Evolutionary conservation across 192 early-diverging fungal species (phyloP).

Genomic region (Coemansia sp.): DNA sequence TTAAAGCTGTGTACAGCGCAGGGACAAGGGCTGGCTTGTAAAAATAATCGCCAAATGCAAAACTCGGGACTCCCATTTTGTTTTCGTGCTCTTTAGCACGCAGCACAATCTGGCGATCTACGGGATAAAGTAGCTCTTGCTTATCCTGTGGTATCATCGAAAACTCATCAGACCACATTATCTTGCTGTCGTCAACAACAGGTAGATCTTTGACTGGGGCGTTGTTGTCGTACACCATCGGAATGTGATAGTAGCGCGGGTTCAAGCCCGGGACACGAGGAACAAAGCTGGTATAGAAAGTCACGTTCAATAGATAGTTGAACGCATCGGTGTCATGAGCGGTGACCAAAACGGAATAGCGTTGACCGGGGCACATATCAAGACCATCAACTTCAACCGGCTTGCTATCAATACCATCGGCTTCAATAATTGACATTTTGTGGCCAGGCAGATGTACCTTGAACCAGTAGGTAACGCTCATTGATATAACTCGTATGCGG

Average conservation of each 20-base stretch:
- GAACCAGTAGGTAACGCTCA: conserved; percentile 66
- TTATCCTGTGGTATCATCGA: conserved; percentile 39
- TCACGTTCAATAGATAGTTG: conserved; percentile 69
- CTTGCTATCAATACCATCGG: conserved; percentile 65
- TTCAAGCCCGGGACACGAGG: conserved; percentile 45
- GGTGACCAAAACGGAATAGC: conserved; percentile 74
- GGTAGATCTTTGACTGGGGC: conserved; percentile 42
- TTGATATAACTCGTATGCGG: conserved; percentile 76
- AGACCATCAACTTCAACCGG: conserved; percentile 54
- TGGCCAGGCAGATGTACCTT: conserved; percentile 74
- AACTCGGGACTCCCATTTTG: background rate
- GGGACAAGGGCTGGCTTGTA: conserved; percentile 48
- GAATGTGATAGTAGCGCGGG: conserved; percentile 52
- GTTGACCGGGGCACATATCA: conserved; percentile 66
- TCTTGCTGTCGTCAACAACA: background rate
- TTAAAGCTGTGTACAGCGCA: conserved; percentile 61
- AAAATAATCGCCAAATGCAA: background rate
- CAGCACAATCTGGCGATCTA: conserved; percentile 25
- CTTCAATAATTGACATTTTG: conserved; percentile 73
- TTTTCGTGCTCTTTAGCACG: background rate
- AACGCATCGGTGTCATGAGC: conserved; percentile 54
- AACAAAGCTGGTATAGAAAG: conserved; percentile 55
- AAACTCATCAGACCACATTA: conserved; percentile 10
- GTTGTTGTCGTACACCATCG: conserved; percentile 57
- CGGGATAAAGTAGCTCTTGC: conserved; percentile 35